These are phyloP conservation scores for Benincasa hispida DNA, from an alignment of 306 rosid species.

Conservation along the genomic window DNA sequence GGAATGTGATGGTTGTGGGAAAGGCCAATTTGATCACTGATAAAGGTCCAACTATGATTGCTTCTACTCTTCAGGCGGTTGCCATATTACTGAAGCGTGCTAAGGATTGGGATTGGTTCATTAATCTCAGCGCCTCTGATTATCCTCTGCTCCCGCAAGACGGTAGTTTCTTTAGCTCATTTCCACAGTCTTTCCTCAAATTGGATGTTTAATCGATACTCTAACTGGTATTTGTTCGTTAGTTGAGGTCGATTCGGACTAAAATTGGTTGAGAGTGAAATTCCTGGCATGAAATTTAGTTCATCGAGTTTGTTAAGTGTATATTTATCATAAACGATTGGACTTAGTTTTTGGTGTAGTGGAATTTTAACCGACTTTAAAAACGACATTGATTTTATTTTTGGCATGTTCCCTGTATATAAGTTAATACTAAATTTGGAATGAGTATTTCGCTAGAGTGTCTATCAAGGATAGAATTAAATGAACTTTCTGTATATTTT, in stretches of 20 bases:
- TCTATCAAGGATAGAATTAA: not conserved
- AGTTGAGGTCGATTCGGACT: too few relatives aligned
- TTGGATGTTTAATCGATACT: not conserved
- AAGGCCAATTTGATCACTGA: conserved; percentile 59
- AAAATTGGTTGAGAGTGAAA: too few relatives aligned
- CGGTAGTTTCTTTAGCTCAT: conserved; percentile 26
- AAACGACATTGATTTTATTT: not conserved
- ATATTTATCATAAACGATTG: not conserved
- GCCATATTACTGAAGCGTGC: conserved; percentile 55
- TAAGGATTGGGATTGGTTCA: conserved; percentile 82
- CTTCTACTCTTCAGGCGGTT: conserved; percentile 60
- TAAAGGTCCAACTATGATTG: conserved; percentile 74
- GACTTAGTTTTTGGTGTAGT: not conserved
- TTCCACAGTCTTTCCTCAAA: not conserved
- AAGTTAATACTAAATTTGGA: not conserved
- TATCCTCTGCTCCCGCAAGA: conserved; percentile 86
- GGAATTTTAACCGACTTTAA: not conserved
- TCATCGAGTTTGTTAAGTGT: not conserved
- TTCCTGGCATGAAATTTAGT: not conserved
- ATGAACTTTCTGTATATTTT: not conserved
- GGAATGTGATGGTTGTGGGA: conserved; percentile 80
- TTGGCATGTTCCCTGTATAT: not conserved
- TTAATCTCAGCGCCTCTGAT: conserved; percentile 82
- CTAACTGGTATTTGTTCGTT: not conserved
- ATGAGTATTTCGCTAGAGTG: not conserved